phyloP scores from a whole-genome alignment of 805 yeast species.

The Kazachstania taianensis region DNA sequence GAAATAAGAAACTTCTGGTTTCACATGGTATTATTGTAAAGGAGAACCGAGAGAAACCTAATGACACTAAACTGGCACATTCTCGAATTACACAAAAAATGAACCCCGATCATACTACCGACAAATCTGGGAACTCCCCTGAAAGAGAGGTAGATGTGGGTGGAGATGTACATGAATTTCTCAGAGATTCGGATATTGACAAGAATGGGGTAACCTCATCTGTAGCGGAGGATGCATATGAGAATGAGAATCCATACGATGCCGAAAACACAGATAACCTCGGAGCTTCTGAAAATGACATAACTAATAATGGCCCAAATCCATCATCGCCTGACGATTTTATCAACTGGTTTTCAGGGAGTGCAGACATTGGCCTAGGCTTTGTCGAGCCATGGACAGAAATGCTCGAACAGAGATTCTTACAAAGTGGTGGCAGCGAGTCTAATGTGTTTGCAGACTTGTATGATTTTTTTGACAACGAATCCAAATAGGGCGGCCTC shows the following conservation, averaged over 20 bases:
- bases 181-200: too few relatives aligned
- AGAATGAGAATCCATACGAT: not conserved
- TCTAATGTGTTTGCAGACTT: slow-evolving; percentile 5
- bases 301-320: not conserved
- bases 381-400: slow-evolving; percentile 74
- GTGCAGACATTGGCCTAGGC: slow-evolving; percentile 43
- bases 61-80: not conserved
- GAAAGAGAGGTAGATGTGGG: too few relatives aligned
- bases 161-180: too few relatives aligned
- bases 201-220: not conserved
- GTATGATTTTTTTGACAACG: slow-evolving; percentile 1
- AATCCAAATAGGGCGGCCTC: too few relatives aligned
- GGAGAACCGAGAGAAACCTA: slow-evolving; percentile 1
- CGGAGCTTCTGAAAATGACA: not conserved
- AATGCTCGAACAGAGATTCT: slow-evolving; percentile 59
- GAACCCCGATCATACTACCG: not conserved
- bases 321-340: slow-evolving; percentile 23
- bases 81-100: not conserved
- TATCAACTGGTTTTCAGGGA: slow-evolving; percentile 42
- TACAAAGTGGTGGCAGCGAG: slow-evolving; percentile 26
- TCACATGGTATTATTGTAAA: slow-evolving; percentile 5
- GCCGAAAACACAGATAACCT: not conserved
- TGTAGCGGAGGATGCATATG: not conserved
- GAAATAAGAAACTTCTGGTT: slow-evolving; percentile 5
- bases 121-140: not conserved